phyloP scores from a whole-genome alignment of 305 asterid species.

The Galium porrigens region DNA sequence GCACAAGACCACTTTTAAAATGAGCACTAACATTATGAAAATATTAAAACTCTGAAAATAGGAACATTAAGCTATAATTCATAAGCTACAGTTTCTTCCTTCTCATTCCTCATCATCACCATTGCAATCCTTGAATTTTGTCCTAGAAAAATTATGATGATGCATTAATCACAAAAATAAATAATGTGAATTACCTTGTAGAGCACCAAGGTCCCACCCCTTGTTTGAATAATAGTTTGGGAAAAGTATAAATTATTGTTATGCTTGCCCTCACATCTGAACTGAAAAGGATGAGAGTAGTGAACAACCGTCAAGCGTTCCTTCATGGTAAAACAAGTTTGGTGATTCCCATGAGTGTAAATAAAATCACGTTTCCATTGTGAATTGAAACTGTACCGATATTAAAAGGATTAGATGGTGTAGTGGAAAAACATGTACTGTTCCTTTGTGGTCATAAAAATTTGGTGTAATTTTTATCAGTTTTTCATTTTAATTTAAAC shows the following conservation, averaged over 20 bases:
- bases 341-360: no score
- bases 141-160: not conserved
- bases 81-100: no score
- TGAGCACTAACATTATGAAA: no score
- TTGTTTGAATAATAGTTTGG: not conserved
- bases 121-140: not conserved
- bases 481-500: not conserved
- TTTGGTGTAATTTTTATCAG: not conserved
- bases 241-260: not conserved
- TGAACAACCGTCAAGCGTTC: no score
- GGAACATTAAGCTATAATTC: no score
- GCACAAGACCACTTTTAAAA: no score
- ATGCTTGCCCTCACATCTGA: not conserved
- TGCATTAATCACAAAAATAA: not conserved
- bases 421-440: not conserved
- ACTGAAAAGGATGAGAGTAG: not conserved
- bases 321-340: no score
- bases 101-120: no score
- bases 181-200: not conserved
- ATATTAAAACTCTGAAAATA: no score
- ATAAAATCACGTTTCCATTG: not conserved
- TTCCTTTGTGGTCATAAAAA: not conserved
- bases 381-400: not conserved
- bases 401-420: not conserved
- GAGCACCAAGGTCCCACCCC: not conserved